Evolutionary conservation across 2,329 filamentous ascomycete species (phyloP), one percentile per base, ranked within the genome.

Genomic region (Epichloe hybrida): DNA sequence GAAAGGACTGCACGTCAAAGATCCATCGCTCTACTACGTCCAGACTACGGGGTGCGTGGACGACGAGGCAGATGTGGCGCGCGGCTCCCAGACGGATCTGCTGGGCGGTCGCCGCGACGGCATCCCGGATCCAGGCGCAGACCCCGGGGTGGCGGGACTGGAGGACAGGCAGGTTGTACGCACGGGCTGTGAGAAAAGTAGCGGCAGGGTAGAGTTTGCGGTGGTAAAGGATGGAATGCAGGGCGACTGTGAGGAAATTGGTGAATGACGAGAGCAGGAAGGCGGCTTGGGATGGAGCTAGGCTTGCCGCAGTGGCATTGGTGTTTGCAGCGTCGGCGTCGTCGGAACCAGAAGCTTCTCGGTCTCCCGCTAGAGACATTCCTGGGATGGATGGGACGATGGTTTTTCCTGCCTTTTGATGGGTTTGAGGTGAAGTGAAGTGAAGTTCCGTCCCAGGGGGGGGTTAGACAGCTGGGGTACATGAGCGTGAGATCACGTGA

Each of bases 101-200:
- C 3, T 72, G 73, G 53, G 79, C 74, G 21, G 89, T 78, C 37
- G 88, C 84, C 55, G 81, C 72, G 41, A 93, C 79, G 57, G 89
- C 88, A 64, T 93, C 86, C 62, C 76, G 79, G 66, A 95, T 81
- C 86, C 90, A 96, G 60, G 80, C 72, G 73, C 88, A 94, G 56
- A 95, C 85, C 58, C 80, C 79, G 0, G 90, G 88, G 66, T 95
- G 89, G 52, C 89, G 84, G 53, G 81, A 91, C 64, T 95, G 89
- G 59, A 86, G 84, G 44, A 94, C 84, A 34, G 88, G 78, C 52
- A 88, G 82, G 69, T 91, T 89, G 73, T 90, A 90, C 60, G 87
- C 88, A 56, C 84, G 80, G 39, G 84, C 79, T 41, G 84, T 80
- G 52, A 91, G 77, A 69, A 95, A 96, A 37, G 88, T 87, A 31